These are phyloP conservation scores for Aspergillus terreus DNA, from an alignment of 2,329 filamentous ascomycete genomes.

Conservation along the genomic window DNA sequence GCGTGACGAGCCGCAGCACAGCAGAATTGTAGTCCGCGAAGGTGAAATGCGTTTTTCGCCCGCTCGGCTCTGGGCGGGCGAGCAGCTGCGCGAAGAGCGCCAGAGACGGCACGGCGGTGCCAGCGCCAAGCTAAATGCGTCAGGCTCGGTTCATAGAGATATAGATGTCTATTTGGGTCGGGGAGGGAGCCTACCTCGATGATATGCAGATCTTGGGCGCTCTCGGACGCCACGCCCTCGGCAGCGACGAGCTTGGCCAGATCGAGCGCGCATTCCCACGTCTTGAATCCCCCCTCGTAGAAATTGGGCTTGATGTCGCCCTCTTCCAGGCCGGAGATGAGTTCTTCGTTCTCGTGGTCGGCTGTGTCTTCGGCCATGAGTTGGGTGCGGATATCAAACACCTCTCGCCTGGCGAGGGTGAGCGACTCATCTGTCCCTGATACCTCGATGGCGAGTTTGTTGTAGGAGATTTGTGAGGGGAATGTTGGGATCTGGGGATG, in stretches of 20 bases:
- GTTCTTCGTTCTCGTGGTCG: conserved; percentile 40
- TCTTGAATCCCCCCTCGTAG: conserved; percentile 67
- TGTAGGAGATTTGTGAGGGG: conserved; percentile 59
- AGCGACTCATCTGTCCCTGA: conserved; percentile 11
- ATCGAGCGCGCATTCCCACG: conserved; percentile 64
- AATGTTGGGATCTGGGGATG: conserved; percentile 48
- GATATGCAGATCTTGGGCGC: conserved; percentile 34
- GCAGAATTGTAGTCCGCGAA: conserved; percentile 60
- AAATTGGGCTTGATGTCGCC: conserved; percentile 58
- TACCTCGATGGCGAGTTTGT: conserved; percentile 45
- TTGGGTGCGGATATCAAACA: conserved; percentile 62
- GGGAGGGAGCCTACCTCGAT: conserved; percentile 28
- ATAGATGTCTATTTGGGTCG: neutral
- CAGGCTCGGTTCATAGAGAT: neutral
- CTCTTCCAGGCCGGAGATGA: conserved; percentile 48
- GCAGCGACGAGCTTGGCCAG: conserved; percentile 43
- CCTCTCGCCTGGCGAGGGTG: conserved; percentile 53
- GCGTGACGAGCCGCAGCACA: conserved; percentile 57
- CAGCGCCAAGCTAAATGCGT: conserved; percentile 54
- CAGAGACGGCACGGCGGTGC: conserved; percentile 58
- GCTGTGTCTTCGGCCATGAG: conserved; percentile 56
- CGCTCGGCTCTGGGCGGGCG: conserved; percentile 15
- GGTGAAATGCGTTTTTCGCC: conserved; percentile 45
- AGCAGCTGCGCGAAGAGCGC: conserved; percentile 53
- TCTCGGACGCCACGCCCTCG: conserved; percentile 13